phyloP scores from a whole-genome alignment of 2,329 filamentous ascomycete genomes.

The Tolypocladium album region DNA sequence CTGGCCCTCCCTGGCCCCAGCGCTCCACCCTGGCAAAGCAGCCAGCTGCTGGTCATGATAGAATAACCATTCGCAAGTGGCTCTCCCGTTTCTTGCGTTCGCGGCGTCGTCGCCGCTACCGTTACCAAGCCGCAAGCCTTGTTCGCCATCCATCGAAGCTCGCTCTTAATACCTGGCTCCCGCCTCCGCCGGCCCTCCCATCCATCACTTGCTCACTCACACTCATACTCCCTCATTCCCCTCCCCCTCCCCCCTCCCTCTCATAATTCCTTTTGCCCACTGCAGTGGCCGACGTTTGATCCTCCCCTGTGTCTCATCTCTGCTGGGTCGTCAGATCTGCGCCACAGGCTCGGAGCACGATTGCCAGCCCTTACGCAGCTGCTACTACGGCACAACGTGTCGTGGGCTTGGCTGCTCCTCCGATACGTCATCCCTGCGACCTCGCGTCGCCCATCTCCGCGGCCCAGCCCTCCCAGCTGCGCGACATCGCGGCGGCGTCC shows the following conservation, averaged over 20 bases:
- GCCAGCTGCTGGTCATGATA: not conserved
- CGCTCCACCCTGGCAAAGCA: not conserved
- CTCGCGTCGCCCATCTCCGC: not conserved
- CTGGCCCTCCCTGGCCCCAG: not conserved
- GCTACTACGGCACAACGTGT: not conserved
- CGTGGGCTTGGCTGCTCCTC: not conserved
- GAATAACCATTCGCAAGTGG: not conserved
- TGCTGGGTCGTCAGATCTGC: not conserved
- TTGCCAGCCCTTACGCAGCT: not conserved
- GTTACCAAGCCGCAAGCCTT: not conserved
- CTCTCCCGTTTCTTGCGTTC: not conserved
- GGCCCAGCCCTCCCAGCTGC: not conserved
- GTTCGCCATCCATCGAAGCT: not conserved
- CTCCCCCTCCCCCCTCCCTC: not conserved
- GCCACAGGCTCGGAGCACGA: not conserved
- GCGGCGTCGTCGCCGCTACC: not conserved
- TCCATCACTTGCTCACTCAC: not conserved
- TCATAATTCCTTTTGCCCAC: not conserved
- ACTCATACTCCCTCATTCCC: not conserved
- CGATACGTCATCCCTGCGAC: not conserved
- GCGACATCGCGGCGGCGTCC: not conserved
- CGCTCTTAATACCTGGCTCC: not conserved
- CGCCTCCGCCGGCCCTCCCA: not conserved
- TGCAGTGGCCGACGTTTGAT: not conserved
- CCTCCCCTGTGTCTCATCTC: not conserved